Evolutionary conservation across 2,329 filamentous ascomycete species (phyloP), one percentile per base, ranked within the genome.

Genomic region (Trichoderma pleuroti): DNA sequence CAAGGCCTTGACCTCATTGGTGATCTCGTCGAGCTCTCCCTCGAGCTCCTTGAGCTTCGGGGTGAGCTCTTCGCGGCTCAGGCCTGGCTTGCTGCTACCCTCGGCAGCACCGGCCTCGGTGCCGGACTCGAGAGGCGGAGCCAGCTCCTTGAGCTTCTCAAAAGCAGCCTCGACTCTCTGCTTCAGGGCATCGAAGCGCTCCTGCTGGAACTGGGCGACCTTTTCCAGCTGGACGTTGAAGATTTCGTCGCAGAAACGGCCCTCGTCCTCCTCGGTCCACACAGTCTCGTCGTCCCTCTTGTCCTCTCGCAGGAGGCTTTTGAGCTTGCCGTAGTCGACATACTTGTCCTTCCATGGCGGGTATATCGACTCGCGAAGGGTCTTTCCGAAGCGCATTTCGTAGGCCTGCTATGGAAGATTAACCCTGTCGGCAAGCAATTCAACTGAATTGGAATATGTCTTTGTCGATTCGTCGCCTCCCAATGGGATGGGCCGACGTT

Each of bases 201-300:
- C 86, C 73, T 91, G 88, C 82, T 98, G 96, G 82, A 98, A 98
- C 67, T 88, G 84, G 78, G 95, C 92, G 72, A 98, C 95, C 84
- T 98, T 98, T 77, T 98, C 94, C 74, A 99, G 87, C 84, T 99
- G 93, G 32, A 92, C 90, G 78, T 97, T 98, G 81, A 98, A 91
- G 75, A 98, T 88, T 84, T 98, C 95, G 79, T 98, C 93, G 78
- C 95, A 96, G 82, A 99, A 99, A 42, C 88, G 88, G 78, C 92
- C 93, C 85, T 98, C 96, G 80, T 99, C 96, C 60, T 94, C 90
- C 77, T 97, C 94, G 30, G 94, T 97, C 96, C 96, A 99, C 52
- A 88, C 85, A 67, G 88, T 85, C 26, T 91, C 90, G 62, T 89
- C 86, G 30, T 86, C 86, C 71, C 81, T 80, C 72, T 81, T 84